Conservation (phyloP, 805 yeast genomes). For the Monosporozyma siamensis region DNA sequence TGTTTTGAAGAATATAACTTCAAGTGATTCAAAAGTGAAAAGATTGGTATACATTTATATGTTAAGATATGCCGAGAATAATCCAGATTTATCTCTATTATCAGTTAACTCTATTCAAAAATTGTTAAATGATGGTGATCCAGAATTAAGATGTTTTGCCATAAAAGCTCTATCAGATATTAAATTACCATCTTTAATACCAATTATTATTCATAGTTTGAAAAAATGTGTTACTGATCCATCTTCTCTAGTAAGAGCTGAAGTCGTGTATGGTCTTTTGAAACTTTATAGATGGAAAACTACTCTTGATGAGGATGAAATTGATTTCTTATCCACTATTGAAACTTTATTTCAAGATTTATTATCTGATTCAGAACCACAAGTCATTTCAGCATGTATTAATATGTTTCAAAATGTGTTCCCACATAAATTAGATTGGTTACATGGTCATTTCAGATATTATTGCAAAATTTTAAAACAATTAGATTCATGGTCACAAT, state of each 20-base stretch:
- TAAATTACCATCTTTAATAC: constrained; percentile 67
- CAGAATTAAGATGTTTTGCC: constrained; percentile 61
- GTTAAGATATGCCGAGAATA: constrained; percentile 65
- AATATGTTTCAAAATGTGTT: constrained; percentile 45
- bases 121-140: constrained; percentile 58
- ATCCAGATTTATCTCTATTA: constrained; percentile 82
- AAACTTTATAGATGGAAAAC: constrained; percentile 40
- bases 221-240: constrained; percentile 60
- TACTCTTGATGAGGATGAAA: constrained; percentile 4
- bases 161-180: constrained; percentile 78
- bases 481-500: constrained; percentile 70
- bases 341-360: constrained; percentile 41
- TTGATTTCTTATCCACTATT: constrained; percentile 41
- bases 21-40: constrained; percentile 52
- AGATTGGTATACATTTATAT: constrained; percentile 71
- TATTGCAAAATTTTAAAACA: constrained; percentile 39
- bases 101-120: constrained; percentile 90
- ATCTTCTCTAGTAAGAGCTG: constrained; percentile 68
- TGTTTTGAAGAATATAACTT: constrained; percentile 79
- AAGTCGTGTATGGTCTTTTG: constrained; percentile 67
- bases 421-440: constrained; percentile 48
- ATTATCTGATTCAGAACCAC: constrained; percentile 53
- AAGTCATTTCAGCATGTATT: constrained; percentile 65
- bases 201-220: constrained; percentile 66
- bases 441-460: constrained; percentile 64